Percentiles rank a stretch among this genome's conserved stretches.
Evolutionary conservation across 352 stramenopile species (phyloP).

Genomic region (Detonula confervacea): DNA sequence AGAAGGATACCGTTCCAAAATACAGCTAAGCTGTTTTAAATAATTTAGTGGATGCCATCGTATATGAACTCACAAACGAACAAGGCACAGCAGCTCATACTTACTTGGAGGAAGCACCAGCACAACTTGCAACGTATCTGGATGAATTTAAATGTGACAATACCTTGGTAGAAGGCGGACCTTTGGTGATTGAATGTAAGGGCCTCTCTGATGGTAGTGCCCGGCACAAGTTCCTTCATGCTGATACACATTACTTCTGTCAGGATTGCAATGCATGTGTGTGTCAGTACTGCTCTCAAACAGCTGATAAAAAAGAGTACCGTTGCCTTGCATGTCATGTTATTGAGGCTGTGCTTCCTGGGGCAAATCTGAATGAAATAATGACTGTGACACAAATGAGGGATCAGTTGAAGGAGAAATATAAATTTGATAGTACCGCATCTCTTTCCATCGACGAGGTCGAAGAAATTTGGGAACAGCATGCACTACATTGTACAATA

Average conservation of each 20-base stretch:
- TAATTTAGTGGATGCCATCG: slow-evolving; percentile 9
- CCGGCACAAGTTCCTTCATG: background rate
- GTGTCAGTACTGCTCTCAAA: background rate
- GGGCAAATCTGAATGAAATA: background rate
- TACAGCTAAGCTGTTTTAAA: slow-evolving; percentile 11
- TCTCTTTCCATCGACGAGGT: slow-evolving; percentile 12
- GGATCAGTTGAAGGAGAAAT: slow-evolving; percentile 4
- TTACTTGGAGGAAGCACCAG: background rate
- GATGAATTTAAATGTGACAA: slow-evolving; percentile 6
- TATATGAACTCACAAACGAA: slow-evolving; percentile 24
- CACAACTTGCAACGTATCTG: slow-evolving; percentile 1
- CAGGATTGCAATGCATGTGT: background rate
- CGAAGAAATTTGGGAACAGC: background rate
- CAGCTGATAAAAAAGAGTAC: background rate
- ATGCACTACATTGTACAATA: slow-evolving; percentile 3
- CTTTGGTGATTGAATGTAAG: background rate
- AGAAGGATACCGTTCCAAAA: slow-evolving; percentile 5
- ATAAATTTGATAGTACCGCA: slow-evolving; percentile 12
- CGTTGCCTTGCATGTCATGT: slow-evolving; percentile 11
- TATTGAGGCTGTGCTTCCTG: background rate
- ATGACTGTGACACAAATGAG: background rate
- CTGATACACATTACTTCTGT: background rate
- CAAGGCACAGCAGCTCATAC: background rate
- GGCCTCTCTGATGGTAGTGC: background rate
- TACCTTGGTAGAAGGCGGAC: slow-evolving; percentile 6